A percentile compares a stretch with the other conserved stretches of the same genome.
phyloP scores from a whole-genome alignment of 2,329 filamentous ascomycete species.

The Didymosphaeria variabile region DNA sequence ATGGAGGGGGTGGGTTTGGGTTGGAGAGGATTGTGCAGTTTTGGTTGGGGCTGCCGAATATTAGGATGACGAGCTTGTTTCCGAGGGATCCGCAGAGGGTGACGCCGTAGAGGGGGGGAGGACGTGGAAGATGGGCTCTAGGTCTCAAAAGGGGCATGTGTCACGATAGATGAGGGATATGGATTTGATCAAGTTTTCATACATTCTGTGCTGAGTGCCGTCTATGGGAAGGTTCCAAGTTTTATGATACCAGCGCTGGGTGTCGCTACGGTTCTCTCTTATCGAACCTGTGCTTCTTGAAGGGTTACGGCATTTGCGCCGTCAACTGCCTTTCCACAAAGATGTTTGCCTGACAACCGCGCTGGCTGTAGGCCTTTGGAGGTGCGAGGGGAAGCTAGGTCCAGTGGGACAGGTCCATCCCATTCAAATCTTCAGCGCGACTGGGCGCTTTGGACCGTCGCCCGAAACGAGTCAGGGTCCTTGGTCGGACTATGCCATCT shows the following conservation, averaged over 20 bases:
- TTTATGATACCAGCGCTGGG: too few relatives aligned
- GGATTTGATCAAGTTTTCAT: too few relatives aligned
- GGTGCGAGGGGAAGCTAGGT: not conserved
- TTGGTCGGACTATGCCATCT: not conserved
- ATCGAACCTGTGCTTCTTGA: not conserved
- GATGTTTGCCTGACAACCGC: too few relatives aligned
- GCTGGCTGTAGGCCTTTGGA: too few relatives aligned
- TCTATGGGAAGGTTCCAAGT: too few relatives aligned
- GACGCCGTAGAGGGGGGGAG: slow-evolving; percentile 47
- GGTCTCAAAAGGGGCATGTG: slow-evolving; percentile 2
- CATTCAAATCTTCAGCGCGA: not conserved
- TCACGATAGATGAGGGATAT: slow-evolving; percentile 1
- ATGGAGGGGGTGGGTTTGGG: slow-evolving; percentile 72
- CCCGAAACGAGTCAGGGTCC: not conserved
- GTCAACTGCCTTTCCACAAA: too few relatives aligned
- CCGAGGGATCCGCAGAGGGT: slow-evolving; percentile 69
- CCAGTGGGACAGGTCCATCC: not conserved
- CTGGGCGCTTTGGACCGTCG: not conserved
- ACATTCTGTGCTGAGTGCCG: too few relatives aligned
- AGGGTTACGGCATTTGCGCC: too few relatives aligned
- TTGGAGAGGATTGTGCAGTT: slow-evolving; percentile 73
- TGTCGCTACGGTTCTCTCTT: too few relatives aligned
- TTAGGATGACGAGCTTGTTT: slow-evolving; percentile 69
- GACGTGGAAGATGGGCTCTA: not conserved
- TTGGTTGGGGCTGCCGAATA: slow-evolving; percentile 71